Percentiles rank a stretch among this genome's conserved stretches.
Conservation (phyloP, 371 early-diverging fungal genomes). For the Syncephalastrum monosporum region DNA sequence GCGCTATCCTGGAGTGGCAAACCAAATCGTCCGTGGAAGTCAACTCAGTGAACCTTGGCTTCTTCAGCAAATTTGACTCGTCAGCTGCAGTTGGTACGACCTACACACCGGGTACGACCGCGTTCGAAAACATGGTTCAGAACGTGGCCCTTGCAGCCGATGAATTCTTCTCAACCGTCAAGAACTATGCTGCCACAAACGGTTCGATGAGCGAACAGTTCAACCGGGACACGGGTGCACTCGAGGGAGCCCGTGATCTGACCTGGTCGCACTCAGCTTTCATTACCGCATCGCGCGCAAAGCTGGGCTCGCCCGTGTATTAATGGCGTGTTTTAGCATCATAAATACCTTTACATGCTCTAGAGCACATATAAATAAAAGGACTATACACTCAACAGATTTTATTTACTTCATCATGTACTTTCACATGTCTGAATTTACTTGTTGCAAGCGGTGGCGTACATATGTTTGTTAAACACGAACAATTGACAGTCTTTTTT, state of each 20-base stretch:
- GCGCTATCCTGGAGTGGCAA: slow-evolving; percentile 38
- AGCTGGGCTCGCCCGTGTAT: slow-evolving; percentile 5
- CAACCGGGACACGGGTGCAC: slow-evolving; percentile 49
- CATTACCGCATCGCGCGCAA: slow-evolving; percentile 42
- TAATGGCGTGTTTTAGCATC: not conserved
- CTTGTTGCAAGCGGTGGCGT: no score
- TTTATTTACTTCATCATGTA: no score
- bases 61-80: slow-evolving; percentile 31
- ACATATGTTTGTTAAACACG: no score
- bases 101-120: slow-evolving; percentile 19
- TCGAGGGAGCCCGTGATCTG: slow-evolving; percentile 64
- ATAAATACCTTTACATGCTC: no score
- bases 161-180: slow-evolving; percentile 51
- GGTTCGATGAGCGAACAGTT: slow-evolving; percentile 68
- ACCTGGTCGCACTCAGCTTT: slow-evolving; percentile 81
- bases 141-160: slow-evolving; percentile 50
- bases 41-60: slow-evolving; percentile 33
- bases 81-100: slow-evolving; percentile 25
- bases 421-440: no score
- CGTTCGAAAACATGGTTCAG: slow-evolving; percentile 20
- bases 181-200: slow-evolving; percentile 43
- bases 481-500: no score
- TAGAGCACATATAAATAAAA: no score
- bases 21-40: slow-evolving; percentile 30
- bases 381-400: no score